Percentiles rank a stretch among this genome's conserved stretches.
phyloP scores from a whole-genome alignment of 1,284 basidiomycete species.

The Rhodotorula sp. region DNA sequence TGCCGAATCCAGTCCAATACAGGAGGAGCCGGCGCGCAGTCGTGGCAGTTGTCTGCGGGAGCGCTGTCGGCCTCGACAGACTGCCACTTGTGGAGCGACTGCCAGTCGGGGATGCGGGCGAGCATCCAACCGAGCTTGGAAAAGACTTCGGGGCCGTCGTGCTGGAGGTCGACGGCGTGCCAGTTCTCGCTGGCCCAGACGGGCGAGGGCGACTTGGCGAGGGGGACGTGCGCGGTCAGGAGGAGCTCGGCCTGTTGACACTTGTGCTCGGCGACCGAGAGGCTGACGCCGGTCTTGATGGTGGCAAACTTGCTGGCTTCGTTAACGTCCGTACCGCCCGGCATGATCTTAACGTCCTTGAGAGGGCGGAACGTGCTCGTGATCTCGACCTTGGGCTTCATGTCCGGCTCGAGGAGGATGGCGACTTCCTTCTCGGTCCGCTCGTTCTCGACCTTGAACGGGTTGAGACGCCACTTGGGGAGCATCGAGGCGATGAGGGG shows the following conservation, averaged over 20 bases:
- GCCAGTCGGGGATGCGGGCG: slow-evolving; percentile 72
- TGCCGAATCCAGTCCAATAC: slow-evolving; percentile 67
- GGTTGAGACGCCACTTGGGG: slow-evolving; percentile 59
- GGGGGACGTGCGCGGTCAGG: slow-evolving; percentile 69
- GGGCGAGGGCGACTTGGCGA: slow-evolving; percentile 60
- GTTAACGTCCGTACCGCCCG: slow-evolving; percentile 4
- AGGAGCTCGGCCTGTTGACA: slow-evolving; percentile 73
- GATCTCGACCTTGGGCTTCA: slow-evolving; percentile 54
- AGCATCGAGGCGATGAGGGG: slow-evolving; percentile 66
- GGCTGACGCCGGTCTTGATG: slow-evolving; percentile 50
- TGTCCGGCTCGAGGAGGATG: slow-evolving; percentile 53
- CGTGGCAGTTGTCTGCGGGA: slow-evolving; percentile 57
- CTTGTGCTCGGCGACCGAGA: slow-evolving; percentile 60
- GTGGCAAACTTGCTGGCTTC: slow-evolving; percentile 30
- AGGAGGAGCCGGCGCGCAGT: slow-evolving; percentile 77
- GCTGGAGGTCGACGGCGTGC: slow-evolving; percentile 77
- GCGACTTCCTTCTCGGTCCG: slow-evolving; percentile 21
- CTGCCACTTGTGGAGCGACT: slow-evolving; percentile 64
- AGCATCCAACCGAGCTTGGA: slow-evolving; percentile 78
- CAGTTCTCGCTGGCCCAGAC: slow-evolving; percentile 68
- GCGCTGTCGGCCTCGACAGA: slow-evolving; percentile 50
- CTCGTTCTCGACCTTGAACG: not conserved
- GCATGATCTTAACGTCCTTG: slow-evolving; percentile 8
- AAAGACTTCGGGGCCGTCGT: slow-evolving; percentile 73
- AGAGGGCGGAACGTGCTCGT: slow-evolving; percentile 61